Base-by-base conservation (phyloP, 805 yeast genomes). In the Suhomyces kilbournensis region DNA sequence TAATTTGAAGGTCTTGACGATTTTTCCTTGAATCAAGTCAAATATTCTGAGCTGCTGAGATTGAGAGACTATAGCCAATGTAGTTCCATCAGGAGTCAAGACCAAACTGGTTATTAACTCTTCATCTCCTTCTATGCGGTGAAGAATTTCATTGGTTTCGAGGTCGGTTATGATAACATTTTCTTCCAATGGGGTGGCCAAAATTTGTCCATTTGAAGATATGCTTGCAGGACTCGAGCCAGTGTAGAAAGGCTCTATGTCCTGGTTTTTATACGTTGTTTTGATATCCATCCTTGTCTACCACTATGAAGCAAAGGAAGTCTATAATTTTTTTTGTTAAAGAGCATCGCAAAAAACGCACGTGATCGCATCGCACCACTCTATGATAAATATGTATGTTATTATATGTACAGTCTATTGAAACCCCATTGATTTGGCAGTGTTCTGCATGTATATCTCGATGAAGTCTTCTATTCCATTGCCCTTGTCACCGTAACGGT, bases 111-210 rank as follows among this genome's bases (percentile, higher is more conserved):
- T 90, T 45, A 94, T 76, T 48, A 78, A 76, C 58, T 86, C 90
- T 39, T 90, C 96, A 65, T 93, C 97, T 30, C 96, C 97, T 53
- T 86, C 88, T 35, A 94, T 70, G 42, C 75, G 78, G 59, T 82
- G 84, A 5, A 89, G 52, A 20, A 78, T 69, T 56, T 79, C 74
- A 52, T 88, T 86, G 17, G 87, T 78, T 6, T 64, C 64, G 47
- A 88, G 69, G 59, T 90, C 79, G 38, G 93, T 79, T 25, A 94
- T 75, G 44, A 88, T 80, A 2, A 90, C 80, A 59, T 87, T 90
- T 62, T 90, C 97, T 30, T 86, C 75, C 17, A 86, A 79, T 1
- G 97, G 87, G 1, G 97, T 86, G 7, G 96, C 97, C 51, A 92
- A 66, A 1, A 86, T 60, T 3, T 74, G 60, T 6, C 60, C 60